A percentile compares a stretch with the other conserved stretches of the same genome.
phyloP scores from a whole-genome alignment of 2,329 filamentous ascomycete genomes.

The Ophiostoma ulmi region DNA sequence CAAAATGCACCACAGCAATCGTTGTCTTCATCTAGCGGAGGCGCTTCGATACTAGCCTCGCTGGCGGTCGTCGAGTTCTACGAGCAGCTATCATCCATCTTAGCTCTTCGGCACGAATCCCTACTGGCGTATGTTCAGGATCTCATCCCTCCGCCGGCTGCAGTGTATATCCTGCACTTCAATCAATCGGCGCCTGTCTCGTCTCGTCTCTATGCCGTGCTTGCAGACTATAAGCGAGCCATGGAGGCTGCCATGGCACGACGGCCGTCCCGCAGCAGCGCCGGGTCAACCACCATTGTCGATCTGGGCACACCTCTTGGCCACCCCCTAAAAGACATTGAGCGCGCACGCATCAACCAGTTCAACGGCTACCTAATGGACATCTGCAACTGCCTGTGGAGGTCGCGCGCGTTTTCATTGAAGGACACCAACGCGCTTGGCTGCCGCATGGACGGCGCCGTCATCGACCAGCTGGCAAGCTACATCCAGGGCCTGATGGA shows the following conservation, averaged over 20 bases:
- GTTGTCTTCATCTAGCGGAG: conserved; percentile 30
- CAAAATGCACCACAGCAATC: conserved; percentile 46
- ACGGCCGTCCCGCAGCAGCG: conserved; percentile 22
- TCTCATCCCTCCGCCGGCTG: conserved; percentile 59
- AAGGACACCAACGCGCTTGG: conserved; percentile 59
- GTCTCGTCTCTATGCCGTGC: conserved; percentile 63
- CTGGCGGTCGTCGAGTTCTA: conserved; percentile 66
- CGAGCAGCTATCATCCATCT: conserved; percentile 53
- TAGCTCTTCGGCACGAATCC: conserved; percentile 43
- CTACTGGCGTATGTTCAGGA: conserved; percentile 57
- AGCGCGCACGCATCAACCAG: conserved; percentile 56
- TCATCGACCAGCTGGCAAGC: conserved; percentile 42
- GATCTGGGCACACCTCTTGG: conserved; percentile 11
- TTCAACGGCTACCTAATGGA: conserved; percentile 88
- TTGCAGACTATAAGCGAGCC: conserved; percentile 67
- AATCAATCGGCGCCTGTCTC: conserved; percentile 56
- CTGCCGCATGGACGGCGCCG: conserved; percentile 44
- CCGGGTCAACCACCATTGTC: conserved; percentile 11
- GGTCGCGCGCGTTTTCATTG: conserved; percentile 62
- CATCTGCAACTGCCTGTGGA: conserved; percentile 78
- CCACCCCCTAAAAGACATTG: conserved; percentile 41
- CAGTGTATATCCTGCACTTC: conserved; percentile 69
- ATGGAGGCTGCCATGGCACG: conserved; percentile 60
- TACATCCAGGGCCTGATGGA: conserved; percentile 48
- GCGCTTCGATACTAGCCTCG: conserved; percentile 31